phyloP scores from a whole-genome alignment of 2,329 filamentous ascomycete genomes.

The Fusarium paranaense region DNA sequence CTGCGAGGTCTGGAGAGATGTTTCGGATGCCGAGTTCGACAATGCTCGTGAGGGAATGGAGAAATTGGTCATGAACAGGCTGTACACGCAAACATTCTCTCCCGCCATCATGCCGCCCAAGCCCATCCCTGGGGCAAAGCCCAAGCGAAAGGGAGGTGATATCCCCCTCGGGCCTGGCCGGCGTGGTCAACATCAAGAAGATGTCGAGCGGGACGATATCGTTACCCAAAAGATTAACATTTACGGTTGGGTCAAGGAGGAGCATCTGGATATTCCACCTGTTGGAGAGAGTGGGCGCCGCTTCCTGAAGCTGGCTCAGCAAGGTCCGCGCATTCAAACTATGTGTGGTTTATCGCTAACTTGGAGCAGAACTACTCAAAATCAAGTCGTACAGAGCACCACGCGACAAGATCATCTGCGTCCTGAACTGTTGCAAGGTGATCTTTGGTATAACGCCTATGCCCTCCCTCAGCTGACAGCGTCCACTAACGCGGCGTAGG shows the following conservation, averaged over 20 bases:
- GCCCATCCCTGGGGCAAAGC: constrained; percentile 75
- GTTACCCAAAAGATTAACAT: constrained; percentile 96
- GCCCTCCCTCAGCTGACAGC: background rate
- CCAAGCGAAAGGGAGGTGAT: constrained; percentile 76
- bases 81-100: constrained; percentile 96
- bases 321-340: constrained; percentile 65
- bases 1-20: constrained; percentile 95
- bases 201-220: constrained; percentile 96
- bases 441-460: constrained; percentile 78
- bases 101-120: constrained; percentile 89
- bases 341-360: background rate
- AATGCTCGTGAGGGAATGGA: constrained; percentile 99
- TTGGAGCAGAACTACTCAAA: constrained; percentile 81
- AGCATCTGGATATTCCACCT: constrained; percentile 91
- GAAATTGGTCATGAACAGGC: constrained; percentile 97
- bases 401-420: constrained; percentile 97
- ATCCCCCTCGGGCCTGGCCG: constrained; percentile 82
- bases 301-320: constrained; percentile 89
- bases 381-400: constrained; percentile 98
- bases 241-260: constrained; percentile 93
- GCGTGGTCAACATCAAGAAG: constrained; percentile 95
- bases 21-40: constrained; percentile 97
- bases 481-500: constrained; percentile 60
- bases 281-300: constrained; percentile 87
- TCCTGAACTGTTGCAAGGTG: constrained; percentile 98